Evolutionary conservation across 164 flowering plant genomes (phyloP), one percentile per base, ranked within the genome.

Genomic region (Brasenia schreberi): DNA sequence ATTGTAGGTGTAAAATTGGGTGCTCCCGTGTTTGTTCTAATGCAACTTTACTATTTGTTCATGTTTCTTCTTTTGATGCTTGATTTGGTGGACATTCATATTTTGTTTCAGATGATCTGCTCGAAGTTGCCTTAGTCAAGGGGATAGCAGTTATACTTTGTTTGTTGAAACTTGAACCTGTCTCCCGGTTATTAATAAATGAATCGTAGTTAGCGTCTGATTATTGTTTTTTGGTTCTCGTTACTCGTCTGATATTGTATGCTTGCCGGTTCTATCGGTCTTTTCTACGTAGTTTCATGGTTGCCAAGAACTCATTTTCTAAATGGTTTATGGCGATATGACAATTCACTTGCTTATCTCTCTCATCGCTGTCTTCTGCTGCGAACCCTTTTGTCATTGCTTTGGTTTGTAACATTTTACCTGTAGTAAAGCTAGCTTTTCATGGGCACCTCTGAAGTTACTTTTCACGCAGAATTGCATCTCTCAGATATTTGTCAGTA

Each of bases 1-100:
- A 86, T 92, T 53, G 98, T 92, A 78, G 70, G 17, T 43, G 56
- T 62, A 10, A 6, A 5, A 19, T 61, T 33, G 39, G 52, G 7
- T 7, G 39, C 14, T 43, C 18, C n/a, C 52, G 6, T 63, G 42
- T 1, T 18, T 10, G 5, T 19, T 49, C 5, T 19, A 19, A 64
- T 33, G 43, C 53, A 45, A 45, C 53, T 45, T 45, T 45, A 0
- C 27, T 0, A 23, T 23, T 45, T 45, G 53, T 7, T 45, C 12
- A 4, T 45, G 6, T 45, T 12, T 45, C 11, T 45, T 45, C 53
- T 45, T 5, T 7, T 45, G 53, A 45, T 45, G 1, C 12, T 45
- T 2, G 11, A 2, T 12, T 45, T 45, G 53, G 53, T 45, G 53
- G 53, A 7, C 53, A 2, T 45, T 7, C 12, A 45, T 45, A 1